A percentile compares a stretch with the other conserved stretches of the same genome.
Evolutionary conservation across 2,329 filamentous ascomycete genomes (phyloP).

Genomic region (Zalaria obscura): DNA sequence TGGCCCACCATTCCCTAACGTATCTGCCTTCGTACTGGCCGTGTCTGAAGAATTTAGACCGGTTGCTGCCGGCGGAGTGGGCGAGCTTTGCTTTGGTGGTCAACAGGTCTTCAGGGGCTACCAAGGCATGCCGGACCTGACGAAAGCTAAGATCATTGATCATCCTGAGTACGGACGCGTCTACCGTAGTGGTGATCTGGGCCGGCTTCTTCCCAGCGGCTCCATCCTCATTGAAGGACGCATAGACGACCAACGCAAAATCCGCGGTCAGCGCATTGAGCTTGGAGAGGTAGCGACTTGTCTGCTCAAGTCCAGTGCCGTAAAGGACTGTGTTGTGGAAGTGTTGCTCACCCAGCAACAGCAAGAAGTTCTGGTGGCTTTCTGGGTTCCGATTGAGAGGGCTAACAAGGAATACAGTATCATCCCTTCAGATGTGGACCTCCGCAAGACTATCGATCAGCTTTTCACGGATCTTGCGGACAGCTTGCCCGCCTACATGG

Average conservation of each 20-base stretch:
- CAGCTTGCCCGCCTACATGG: conserved; percentile 59
- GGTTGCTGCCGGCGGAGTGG: conserved; percentile 57
- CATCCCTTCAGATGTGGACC: conserved; percentile 21
- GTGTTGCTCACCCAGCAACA: conserved; percentile 31
- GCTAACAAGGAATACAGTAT: conserved; percentile 18
- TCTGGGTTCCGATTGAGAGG: conserved; percentile 42
- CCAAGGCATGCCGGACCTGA: conserved; percentile 49
- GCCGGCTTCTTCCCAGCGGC: conserved; percentile 63
- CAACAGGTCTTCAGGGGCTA: conserved; percentile 67
- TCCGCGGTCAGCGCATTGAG: conserved; percentile 69
- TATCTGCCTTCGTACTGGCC: conserved; percentile 53
- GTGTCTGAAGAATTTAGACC: conserved; percentile 30
- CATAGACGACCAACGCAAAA: conserved; percentile 67
- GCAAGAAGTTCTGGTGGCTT: conserved; percentile 47
- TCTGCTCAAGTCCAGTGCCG: conserved; percentile 37
- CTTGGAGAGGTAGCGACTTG: conserved; percentile 58
- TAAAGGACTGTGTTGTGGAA: conserved; percentile 51
- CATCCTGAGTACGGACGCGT: conserved; percentile 57
- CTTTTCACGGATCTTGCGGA: conserved; percentile 43
- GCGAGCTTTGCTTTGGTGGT: conserved; percentile 78
- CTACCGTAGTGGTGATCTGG: conserved; percentile 73
- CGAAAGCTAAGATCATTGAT: conserved; percentile 50
- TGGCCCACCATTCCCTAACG: conserved; percentile 61
- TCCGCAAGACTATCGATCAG: conserved; percentile 17
- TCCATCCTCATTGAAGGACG: conserved; percentile 60